Evolutionary conservation across 2,329 filamentous ascomycete genomes (phyloP).

Genomic region (Arthrinium puccinioides): DNA sequence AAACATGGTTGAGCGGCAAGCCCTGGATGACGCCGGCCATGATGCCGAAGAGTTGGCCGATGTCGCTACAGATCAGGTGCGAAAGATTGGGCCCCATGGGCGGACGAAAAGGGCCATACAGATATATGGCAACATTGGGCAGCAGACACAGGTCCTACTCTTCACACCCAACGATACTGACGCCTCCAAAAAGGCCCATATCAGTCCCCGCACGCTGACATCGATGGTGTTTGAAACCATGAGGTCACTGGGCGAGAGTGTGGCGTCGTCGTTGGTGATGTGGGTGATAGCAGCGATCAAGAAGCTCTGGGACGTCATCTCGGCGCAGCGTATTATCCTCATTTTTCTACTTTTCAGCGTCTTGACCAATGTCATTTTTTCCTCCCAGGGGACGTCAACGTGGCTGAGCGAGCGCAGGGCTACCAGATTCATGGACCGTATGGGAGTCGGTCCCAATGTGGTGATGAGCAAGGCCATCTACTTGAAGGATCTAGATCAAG

Average conservation of each 20-base stretch:
- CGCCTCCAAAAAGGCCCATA: slow-evolving; percentile 46
- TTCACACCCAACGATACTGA: slow-evolving; percentile 46
- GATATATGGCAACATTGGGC: slow-evolving; percentile 70
- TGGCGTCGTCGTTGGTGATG: slow-evolving; percentile 69
- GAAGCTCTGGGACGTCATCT: slow-evolving; percentile 60
- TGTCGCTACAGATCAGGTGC: slow-evolving; percentile 69
- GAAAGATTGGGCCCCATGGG: slow-evolving; percentile 64
- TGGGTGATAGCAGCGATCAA: slow-evolving; percentile 62
- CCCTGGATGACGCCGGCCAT: slow-evolving; percentile 65
- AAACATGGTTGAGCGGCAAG: slow-evolving; percentile 59
- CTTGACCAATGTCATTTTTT: slow-evolving; percentile 66
- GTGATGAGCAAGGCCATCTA: slow-evolving; percentile 85
- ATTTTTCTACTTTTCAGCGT: slow-evolving; percentile 60
- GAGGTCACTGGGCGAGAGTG: slow-evolving; percentile 67
- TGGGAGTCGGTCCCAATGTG: slow-evolving; percentile 72
- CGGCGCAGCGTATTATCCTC: slow-evolving; percentile 69
- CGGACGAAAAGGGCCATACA: slow-evolving; percentile 72
- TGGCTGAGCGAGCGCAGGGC: slow-evolving; percentile 88
- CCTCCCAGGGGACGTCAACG: slow-evolving; percentile 61
- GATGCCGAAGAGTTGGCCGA: slow-evolving; percentile 71
- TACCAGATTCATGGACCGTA: slow-evolving; percentile 68
- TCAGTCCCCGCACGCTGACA: slow-evolving; percentile 55
- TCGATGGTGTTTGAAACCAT: slow-evolving; percentile 67
- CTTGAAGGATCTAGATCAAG: slow-evolving; percentile 69
- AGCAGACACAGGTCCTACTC: slow-evolving; percentile 56